Evolutionary conservation across 768 basidiomycete species (phyloP).

Genomic region (Suillus ampliporus): DNA sequence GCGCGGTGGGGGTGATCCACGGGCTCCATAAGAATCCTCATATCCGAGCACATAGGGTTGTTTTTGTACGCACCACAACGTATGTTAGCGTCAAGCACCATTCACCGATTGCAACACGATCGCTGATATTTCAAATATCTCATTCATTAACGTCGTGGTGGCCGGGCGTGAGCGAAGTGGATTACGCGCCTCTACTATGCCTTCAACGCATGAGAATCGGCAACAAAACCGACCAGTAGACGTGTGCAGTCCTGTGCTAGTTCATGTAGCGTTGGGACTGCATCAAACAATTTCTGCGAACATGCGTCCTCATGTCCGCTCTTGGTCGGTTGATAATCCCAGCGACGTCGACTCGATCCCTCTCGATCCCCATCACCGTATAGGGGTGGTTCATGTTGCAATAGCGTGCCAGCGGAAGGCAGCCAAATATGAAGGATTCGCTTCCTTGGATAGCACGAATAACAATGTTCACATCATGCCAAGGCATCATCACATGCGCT

Average conservation of each 20-base stretch:
- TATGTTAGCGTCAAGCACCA: not conserved
- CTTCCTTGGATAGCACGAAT: not conserved
- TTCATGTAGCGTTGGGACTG: not conserved
- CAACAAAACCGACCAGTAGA: not conserved
- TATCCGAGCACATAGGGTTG: not conserved
- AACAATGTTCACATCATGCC: not conserved
- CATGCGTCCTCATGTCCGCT: conserved; percentile 4
- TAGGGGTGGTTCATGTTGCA: not conserved
- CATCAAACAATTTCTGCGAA: not conserved
- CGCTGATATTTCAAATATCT: not conserved
- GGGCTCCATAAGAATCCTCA: not conserved
- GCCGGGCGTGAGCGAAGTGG: not conserved
- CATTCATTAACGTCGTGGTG: conserved; percentile 5
- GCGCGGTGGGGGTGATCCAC: not conserved
- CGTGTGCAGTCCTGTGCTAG: not conserved
- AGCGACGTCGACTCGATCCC: not conserved
- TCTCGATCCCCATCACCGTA: not conserved
- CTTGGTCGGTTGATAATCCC: not conserved
- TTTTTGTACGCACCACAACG: not conserved
- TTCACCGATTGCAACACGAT: not conserved
- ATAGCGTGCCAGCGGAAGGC: not conserved
- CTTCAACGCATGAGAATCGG: not conserved
- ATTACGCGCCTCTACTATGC: not conserved
- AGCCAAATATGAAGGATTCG: conserved; percentile 1
- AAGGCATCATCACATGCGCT: conserved; percentile 1